Evolutionary conservation across 2,329 filamentous ascomycete species (phyloP).

Genomic region (Colletotrichum sp.): DNA sequence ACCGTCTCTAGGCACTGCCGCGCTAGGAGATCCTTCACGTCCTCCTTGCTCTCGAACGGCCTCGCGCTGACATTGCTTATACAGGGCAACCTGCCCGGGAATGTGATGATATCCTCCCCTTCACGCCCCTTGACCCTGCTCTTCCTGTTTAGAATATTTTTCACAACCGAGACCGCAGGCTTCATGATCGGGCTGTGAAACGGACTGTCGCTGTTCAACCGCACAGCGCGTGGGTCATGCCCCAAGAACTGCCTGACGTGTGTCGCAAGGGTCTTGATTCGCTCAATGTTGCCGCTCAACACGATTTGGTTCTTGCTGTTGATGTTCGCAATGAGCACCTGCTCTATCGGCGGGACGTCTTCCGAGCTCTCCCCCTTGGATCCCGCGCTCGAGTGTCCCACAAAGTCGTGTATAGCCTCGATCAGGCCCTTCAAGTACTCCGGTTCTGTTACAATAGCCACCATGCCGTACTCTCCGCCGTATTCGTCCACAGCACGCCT

Average conservation of each 20-base stretch:
- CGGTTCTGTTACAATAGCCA: constrained; percentile 88
- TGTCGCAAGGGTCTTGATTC: constrained; percentile 80
- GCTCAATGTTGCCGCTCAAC: constrained; percentile 82
- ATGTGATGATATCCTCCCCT: constrained; percentile 71
- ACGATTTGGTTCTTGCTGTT: constrained; percentile 98
- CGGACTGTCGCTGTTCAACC: constrained; percentile 84
- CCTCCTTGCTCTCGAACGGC: constrained; percentile 74
- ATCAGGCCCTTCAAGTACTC: constrained; percentile 74
- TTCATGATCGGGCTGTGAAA: constrained; percentile 94
- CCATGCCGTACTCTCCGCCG: constrained; percentile 91
- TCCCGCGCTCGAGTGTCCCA: constrained; percentile 70
- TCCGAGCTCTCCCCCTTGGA: constrained; percentile 71
- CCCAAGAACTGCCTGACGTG: constrained; percentile 90
- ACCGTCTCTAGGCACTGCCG: constrained; percentile 91
- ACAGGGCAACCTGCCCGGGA: constrained; percentile 77
- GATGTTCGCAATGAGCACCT: constrained; percentile 91
- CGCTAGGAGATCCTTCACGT: constrained; percentile 80
- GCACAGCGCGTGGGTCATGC: constrained; percentile 87
- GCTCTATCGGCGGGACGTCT: constrained; percentile 77
- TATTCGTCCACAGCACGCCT: constrained; percentile 66
- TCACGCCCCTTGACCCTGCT: constrained; percentile 59
- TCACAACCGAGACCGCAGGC: constrained; percentile 80
- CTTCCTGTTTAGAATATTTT: constrained; percentile 65
- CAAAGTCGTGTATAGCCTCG: constrained; percentile 77
- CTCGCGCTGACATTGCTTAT: constrained; percentile 85